Evolutionary conservation across 2,329 filamentous ascomycete genomes (phyloP), one percentile per base, ranked within the genome.

Genomic region (Colletotrichum brevisporum): DNA sequence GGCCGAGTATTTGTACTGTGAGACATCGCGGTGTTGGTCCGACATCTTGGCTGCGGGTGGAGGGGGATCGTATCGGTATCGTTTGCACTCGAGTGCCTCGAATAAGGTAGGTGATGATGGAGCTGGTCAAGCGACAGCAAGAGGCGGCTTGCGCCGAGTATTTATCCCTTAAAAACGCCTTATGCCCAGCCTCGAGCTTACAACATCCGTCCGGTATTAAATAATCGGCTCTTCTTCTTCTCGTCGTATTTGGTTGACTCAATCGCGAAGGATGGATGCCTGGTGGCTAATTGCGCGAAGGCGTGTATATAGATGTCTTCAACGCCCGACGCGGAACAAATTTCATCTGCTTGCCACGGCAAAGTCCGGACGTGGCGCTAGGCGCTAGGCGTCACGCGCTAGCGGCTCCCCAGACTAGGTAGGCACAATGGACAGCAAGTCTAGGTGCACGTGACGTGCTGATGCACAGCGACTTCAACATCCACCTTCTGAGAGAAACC

Each of bases 1-100:
- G 82, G 94, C 94, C 90, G 94, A 94, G 89, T 98, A 97, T 84
- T 98, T 98, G 89, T 97, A 98, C 84, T 97, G 95, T 82, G 94
- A 95, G 77, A 97, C 93, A 92, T 96, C 90, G 82, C 89, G 89
- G 78, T 91, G 86, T 81, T 89, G 86, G 81, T 91, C 92, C 81
- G 92, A 88, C 93, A 95, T 95, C 67, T 79, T 87, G 80, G 74
- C 78, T 76, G 75, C 72, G 71, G 27, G 51, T 53, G 62, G 41
- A 47, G 41, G 27, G 62, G 65, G 60, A 59, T 68, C 41, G 56
- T 69, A 13, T 69, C 15, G 51, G 50, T 52, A 31, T 66, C 62
- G 62, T 48, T 65, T 26, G 56, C 63, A 56, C 55, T 41, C 36
- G 56, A 56, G 43, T 60, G 27, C 31, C 31, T 36, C 31, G 31